These are phyloP conservation scores for Alternaria postmessia DNA, from an alignment of 2,329 filamentous ascomycete species.

Conservation along the genomic window DNA sequence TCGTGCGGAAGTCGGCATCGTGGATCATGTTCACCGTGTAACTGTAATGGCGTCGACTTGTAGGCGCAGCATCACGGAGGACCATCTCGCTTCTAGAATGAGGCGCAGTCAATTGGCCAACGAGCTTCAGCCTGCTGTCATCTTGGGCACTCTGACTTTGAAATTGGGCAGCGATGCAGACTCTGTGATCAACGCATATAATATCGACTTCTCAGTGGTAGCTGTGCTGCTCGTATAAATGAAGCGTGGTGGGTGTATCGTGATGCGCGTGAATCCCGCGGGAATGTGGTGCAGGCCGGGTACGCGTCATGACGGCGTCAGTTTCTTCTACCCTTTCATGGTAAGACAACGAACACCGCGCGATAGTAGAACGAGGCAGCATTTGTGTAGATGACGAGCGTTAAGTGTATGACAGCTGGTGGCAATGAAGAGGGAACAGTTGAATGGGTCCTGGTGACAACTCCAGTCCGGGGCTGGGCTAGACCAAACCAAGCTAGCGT, in stretches of 20 bases:
- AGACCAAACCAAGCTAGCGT: background rate
- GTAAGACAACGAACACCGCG: background rate
- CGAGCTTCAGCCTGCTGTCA: slow-evolving; percentile 25
- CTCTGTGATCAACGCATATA: background rate
- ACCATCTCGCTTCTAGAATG: slow-evolving; percentile 17
- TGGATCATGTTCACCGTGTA: background rate
- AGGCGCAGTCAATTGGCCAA: slow-evolving; percentile 35
- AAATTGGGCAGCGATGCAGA: slow-evolving; percentile 27
- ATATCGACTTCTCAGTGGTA: background rate
- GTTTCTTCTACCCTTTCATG: background rate
- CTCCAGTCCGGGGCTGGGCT: background rate
- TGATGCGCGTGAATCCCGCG: background rate
- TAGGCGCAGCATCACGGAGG: slow-evolving; percentile 23
- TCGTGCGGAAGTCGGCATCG: background rate
- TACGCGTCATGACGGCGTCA: background rate
- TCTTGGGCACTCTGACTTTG: slow-evolving; percentile 23
- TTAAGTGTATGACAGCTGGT: background rate
- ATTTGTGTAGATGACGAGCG: background rate
- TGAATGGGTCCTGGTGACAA: background rate
- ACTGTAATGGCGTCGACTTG: background rate
- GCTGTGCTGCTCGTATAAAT: background rate
- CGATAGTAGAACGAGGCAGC: background rate
- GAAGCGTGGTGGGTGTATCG: background rate
- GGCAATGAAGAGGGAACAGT: background rate
- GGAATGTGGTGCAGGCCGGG: background rate